Conservation (phyloP, 192 early-diverging fungal species). For the Umbelopsis ramanniana region DNA sequence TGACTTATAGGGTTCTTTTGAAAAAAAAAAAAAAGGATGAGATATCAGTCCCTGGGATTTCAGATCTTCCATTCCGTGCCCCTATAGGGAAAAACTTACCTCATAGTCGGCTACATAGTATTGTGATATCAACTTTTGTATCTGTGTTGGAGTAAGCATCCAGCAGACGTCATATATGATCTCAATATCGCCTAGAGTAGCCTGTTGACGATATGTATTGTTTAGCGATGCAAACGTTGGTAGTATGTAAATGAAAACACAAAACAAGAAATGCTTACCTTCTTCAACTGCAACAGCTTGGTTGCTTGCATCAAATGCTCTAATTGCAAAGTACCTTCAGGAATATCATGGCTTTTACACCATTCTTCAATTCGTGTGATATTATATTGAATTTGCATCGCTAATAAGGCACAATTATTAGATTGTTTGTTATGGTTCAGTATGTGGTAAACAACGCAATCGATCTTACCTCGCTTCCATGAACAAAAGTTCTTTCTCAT, state of each 20-base stretch:
- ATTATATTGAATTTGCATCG: conserved; percentile 99
- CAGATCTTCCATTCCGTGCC: too few species aligned
- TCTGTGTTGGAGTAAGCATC: conserved; percentile 92
- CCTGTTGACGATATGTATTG: conserved; percentile 26
- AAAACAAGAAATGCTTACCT: conserved; percentile 41
- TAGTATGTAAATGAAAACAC: neutral
- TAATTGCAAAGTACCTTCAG: conserved; percentile 85
- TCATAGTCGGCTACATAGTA: conserved; percentile 97
- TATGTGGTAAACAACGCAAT: neutral
- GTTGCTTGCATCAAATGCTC: conserved; percentile 95
- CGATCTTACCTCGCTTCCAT: conserved; percentile 84
- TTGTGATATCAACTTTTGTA: conserved; percentile 94
- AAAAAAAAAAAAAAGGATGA: neutral
- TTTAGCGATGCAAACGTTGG: neutral
- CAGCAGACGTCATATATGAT: conserved; percentile 98
- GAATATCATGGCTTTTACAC: conserved; percentile 93
- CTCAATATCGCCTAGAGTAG: conserved; percentile 81
- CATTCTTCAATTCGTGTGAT: conserved; percentile 95
- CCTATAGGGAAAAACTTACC: conserved; percentile 36
- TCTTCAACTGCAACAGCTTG: conserved; percentile 94
- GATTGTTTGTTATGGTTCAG: neutral
- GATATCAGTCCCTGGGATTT: too few species aligned
- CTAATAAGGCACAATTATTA: conserved; percentile 29
- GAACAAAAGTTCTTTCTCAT: conserved; percentile 98
- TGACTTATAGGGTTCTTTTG: conserved; percentile 81